Conservation (phyloP, 495 filamentous ascomycete genomes). For the Hypoxylon fragiforme region DNA sequence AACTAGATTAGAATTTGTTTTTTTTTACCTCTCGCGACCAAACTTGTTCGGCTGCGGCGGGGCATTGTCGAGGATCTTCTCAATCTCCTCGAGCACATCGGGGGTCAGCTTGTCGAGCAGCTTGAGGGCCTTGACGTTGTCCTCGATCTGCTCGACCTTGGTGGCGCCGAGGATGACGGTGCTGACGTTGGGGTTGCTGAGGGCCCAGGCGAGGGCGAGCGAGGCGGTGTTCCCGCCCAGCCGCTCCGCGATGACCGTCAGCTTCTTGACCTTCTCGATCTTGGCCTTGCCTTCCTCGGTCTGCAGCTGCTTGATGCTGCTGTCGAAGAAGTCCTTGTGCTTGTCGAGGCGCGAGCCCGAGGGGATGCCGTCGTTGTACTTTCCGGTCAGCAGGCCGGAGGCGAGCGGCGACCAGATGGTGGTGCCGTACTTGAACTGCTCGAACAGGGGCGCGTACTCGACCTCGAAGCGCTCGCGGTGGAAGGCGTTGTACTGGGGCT, state of each 20-base stretch:
- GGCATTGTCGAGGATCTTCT: constrained; percentile 46
- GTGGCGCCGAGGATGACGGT: constrained; percentile 76
- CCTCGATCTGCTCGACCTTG: constrained; percentile 67
- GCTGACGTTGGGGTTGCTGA: constrained; percentile 75
- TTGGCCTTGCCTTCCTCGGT: constrained; percentile 31
- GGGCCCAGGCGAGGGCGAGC: constrained; percentile 71
- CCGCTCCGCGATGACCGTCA: constrained; percentile 65
- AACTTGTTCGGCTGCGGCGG: constrained; percentile 13
- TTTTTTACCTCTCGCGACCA: constrained; percentile 25
- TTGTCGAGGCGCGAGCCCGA: constrained; percentile 58
- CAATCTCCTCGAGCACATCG: constrained; percentile 72
- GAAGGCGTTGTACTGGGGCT: constrained; percentile 62
- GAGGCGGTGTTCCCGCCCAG: constrained; percentile 55
- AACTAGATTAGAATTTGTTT: no score
- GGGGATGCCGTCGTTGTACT: constrained; percentile 73
- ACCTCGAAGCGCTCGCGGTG: constrained; percentile 61
- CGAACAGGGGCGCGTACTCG: constrained; percentile 65
- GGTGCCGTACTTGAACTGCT: constrained; percentile 66
- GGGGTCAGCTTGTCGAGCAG: constrained; percentile 66
- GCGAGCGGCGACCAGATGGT: constrained; percentile 74
- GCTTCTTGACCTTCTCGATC: constrained; percentile 52
- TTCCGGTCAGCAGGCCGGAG: constrained; percentile 72
- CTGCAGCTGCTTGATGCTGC: constrained; percentile 43
- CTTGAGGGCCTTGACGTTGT: constrained; percentile 67
- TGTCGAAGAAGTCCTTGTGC: constrained; percentile 46